A percentile compares a stretch with the other conserved stretches of the same genome.
Conservation (phyloP, 306 rosid species). For the Vigna unguiculata region DNA sequence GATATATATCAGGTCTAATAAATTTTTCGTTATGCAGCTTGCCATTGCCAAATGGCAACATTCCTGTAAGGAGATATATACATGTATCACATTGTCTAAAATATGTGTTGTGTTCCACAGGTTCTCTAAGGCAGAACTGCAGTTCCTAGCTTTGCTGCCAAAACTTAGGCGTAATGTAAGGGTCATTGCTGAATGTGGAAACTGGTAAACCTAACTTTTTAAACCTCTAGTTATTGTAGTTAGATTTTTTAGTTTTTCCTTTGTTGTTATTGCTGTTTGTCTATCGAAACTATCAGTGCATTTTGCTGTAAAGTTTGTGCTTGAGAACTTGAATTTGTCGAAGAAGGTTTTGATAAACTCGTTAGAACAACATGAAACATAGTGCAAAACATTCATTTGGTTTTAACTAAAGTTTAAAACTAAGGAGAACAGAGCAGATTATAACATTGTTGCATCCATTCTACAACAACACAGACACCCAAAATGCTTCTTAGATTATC, state of each 20-base stretch:
- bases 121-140: slow-evolving; percentile 92
- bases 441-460: background rate
- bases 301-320: background rate
- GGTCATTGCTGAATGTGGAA: slow-evolving; percentile 96
- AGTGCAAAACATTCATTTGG: too few species aligned
- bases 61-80: too few species aligned
- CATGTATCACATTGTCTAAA: too few species aligned
- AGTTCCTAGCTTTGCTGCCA: slow-evolving; percentile 88
- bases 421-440: background rate
- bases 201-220: slow-evolving; percentile 57
- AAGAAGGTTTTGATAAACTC: too few species aligned
- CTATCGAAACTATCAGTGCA: background rate
- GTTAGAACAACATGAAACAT: background rate
- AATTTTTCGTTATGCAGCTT: too few species aligned
- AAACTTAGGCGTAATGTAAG: slow-evolving; percentile 86
- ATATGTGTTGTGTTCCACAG: slow-evolving; percentile 49
- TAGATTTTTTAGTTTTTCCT: background rate
- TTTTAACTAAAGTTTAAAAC: background rate
- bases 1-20: background rate
- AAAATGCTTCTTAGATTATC: background rate
- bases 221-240: background rate
- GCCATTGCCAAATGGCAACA: too few species aligned
- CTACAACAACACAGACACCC: background rate
- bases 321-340: background rate
- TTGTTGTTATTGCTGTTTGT: background rate